Evolutionary conservation across 1,139 yeast genomes (phyloP).

Genomic region (Hyphopichia burtonii): DNA sequence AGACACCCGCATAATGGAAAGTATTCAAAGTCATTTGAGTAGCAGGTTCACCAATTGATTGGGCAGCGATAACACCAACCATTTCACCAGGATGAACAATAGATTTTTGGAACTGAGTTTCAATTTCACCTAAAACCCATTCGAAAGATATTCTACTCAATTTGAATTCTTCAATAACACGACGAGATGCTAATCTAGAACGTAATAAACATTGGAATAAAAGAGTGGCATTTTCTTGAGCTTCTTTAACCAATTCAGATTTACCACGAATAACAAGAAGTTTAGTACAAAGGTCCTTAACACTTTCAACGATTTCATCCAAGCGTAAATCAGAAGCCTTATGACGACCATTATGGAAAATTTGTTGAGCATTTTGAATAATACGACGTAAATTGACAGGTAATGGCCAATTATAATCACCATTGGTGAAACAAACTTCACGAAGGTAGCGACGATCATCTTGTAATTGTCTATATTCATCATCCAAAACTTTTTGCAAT

Average conservation of each 20-base stretch:
- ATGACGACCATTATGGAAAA: slow-evolving; percentile 88
- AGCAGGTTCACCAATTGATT: slow-evolving; percentile 99
- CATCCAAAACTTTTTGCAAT: slow-evolving; percentile 76
- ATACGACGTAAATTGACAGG: slow-evolving; percentile 98
- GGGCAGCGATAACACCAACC: slow-evolving; percentile 99
- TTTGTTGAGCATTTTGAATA: slow-evolving; percentile 95
- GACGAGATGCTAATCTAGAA: slow-evolving; percentile 86
- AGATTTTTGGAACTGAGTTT: slow-evolving; percentile 88
- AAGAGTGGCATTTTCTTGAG: slow-evolving; percentile 89
- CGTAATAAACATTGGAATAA: slow-evolving; percentile 89
- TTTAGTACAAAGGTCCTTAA: slow-evolving; percentile 64
- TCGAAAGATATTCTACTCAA: slow-evolving; percentile 84
- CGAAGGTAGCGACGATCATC: slow-evolving; percentile 81
- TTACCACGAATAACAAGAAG: slow-evolving; percentile 83
- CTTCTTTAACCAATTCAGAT: slow-evolving; percentile 70
- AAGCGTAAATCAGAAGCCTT: slow-evolving; percentile 89
- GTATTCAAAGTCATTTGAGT: slow-evolving; percentile 99
- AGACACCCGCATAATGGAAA: slow-evolving; percentile 99
- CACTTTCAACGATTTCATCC: slow-evolving; percentile 74
- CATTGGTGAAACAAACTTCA: slow-evolving; percentile 78
- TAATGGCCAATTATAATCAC: slow-evolving; percentile 96
- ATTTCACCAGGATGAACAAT: slow-evolving; percentile 98
- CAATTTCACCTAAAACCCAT: slow-evolving; percentile 95
- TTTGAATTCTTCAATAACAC: slow-evolving; percentile 88
- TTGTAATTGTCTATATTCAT: slow-evolving; percentile 74